These are phyloP conservation scores for Stramenopiles sp. DNA, from an alignment of 352 stramenopile genomes.

Conservation along the genomic window DNA sequence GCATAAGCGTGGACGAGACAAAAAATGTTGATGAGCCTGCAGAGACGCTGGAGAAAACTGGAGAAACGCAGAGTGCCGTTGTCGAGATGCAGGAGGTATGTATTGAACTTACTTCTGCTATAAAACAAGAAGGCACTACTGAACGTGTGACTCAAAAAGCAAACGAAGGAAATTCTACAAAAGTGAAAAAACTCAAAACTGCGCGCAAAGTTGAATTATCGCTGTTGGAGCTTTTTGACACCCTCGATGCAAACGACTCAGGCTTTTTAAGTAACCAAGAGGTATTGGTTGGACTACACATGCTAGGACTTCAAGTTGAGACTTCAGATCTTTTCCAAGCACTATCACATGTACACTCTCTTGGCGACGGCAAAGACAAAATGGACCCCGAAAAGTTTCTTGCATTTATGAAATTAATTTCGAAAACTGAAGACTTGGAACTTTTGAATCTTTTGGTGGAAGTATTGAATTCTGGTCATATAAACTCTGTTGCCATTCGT, in stretches of 20 bases:
- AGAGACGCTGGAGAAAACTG: background rate
- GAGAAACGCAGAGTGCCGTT: background rate
- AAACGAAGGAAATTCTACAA: background rate
- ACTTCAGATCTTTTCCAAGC: background rate
- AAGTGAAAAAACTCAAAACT: background rate
- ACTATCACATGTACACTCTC: background rate
- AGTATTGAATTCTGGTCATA: background rate
- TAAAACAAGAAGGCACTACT: background rate
- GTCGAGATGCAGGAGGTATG: background rate
- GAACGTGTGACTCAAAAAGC: background rate
- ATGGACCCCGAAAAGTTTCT: background rate
- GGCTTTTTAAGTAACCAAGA: background rate
- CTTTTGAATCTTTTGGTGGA: background rate
- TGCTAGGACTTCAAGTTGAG: background rate
- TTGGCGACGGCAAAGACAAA: background rate
- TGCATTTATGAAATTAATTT: background rate
- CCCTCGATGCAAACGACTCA: background rate
- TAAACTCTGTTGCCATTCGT: background rate
- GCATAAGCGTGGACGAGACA: no score
- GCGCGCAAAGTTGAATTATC: background rate
- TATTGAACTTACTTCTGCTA: background rate
- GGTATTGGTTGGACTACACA: background rate
- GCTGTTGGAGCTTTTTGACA: background rate
- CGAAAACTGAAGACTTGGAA: background rate
- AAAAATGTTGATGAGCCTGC: no score